Conservation (phyloP, 805 yeast species). For the Grigorovia humatica region DNA sequence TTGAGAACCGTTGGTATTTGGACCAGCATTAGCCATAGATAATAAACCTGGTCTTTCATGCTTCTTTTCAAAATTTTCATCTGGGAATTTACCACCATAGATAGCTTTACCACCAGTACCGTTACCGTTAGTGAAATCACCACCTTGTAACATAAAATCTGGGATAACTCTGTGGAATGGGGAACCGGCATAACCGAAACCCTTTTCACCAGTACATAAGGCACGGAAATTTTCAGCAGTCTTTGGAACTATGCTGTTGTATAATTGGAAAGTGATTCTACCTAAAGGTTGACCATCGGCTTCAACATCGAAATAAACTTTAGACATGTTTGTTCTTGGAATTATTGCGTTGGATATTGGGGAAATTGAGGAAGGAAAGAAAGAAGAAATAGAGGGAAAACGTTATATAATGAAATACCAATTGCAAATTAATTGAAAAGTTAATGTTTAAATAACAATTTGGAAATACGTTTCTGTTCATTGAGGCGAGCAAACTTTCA, state of each 20-base stretch:
- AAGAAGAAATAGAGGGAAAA: not conserved
- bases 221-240: conserved; percentile 96
- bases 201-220: conserved; percentile 90
- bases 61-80: conserved; percentile 62
- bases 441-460: not conserved
- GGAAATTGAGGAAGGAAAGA: not conserved
- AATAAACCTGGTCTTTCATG: conserved; percentile 77
- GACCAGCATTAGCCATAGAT: conserved; percentile 98
- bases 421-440: not conserved
- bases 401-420: too few species aligned
- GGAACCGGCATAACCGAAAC: conserved; percentile 84
- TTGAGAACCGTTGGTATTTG: conserved; percentile 96
- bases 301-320: conserved; percentile 75
- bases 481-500: not conserved
- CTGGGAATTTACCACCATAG: conserved; percentile 66
- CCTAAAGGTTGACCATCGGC: conserved; percentile 72
- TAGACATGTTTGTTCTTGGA: conserved; percentile 39
- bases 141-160: conserved; percentile 97
- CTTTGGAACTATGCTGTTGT: conserved; percentile 87
- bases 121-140: conserved; percentile 85
- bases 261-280: conserved; percentile 77
- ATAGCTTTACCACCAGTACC: conserved; percentile 97
- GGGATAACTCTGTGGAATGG: conserved; percentile 97
- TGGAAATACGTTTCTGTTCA: not conserved
- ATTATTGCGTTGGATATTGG: not conserved